Evolutionary conservation across 495 filamentous ascomycete genomes (phyloP), one percentile per base, ranked within the genome.

Genomic region (Terfezia boudieri): DNA sequence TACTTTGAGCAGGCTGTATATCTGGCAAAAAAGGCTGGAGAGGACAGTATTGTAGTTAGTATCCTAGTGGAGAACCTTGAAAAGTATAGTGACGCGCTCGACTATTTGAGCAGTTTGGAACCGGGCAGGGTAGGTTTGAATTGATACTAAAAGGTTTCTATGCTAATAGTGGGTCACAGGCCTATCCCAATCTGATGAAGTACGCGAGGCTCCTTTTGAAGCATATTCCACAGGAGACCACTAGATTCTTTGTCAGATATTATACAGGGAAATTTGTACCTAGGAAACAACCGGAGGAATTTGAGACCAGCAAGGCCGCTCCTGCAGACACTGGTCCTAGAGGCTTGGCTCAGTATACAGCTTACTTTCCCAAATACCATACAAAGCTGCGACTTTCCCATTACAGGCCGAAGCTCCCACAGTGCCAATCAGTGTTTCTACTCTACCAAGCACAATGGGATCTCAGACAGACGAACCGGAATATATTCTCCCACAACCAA

Each of bases 1-100:
- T 98, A 98, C 66, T 89, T 81, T 63, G 85, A 94, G 57, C 90
- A 98, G 69, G 90, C 90, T 8, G 92, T 90, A 2, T 96, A 90
- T 63, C 74, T 98, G 50, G 89, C 90, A 10, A 84, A 86, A 54
- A 92, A 94, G 63, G 88, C 96, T 63, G 79, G 83, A 7, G 92
- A 98, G 63, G 84, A 90, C 60, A 87, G 93, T 36, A 74, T 94
- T 56, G 90, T 98, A 2, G 81, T 96, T 9, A 86, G 93, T 65
- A 94, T 98, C 43, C 64, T 98, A 53, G 88, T 96, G 46, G 90
- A 98, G 65, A 87, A 98, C 61, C 86, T 86, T 0, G 87, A 89
- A 63, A 78, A 82, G 50, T 93, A 93, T 63, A 74, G 74, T 6
- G 84, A 92, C 61, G 90, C 90, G 2, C 70, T 96, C 11, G 78